Evolutionary conservation across 257 asterid genomes (phyloP).

Genomic region (Nicotiana paniculata): DNA sequence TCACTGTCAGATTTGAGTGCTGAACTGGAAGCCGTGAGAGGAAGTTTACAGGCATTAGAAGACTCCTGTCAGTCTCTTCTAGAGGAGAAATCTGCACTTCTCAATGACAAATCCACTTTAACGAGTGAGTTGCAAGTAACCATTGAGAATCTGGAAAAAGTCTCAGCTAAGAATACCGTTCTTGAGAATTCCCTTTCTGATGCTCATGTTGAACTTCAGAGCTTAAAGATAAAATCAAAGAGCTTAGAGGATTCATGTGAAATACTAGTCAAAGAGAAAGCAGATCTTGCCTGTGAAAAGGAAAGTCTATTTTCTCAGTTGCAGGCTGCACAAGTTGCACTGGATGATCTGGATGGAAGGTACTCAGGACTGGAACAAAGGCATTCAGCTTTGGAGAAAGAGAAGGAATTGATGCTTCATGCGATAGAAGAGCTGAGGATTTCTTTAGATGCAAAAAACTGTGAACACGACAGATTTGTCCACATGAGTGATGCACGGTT

Average conservation of each 20-base stretch:
- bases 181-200: conserved; percentile 59
- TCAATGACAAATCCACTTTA: conserved; percentile 55
- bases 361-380: conserved; percentile 53
- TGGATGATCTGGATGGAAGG: conserved; percentile 50
- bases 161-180: conserved; percentile 57
- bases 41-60: conserved; percentile 58
- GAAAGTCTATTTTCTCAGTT: conserved; percentile 51
- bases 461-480: conserved; percentile 37
- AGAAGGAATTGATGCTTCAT: conserved; percentile 46
- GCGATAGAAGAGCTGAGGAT: conserved; percentile 53
- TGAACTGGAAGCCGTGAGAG: conserved; percentile 73
- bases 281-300: conserved; percentile 50
- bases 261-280: conserved; percentile 66
- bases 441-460: conserved; percentile 58
- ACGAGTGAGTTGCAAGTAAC: conserved; percentile 43
- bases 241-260: conserved; percentile 69
- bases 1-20: conserved; percentile 73
- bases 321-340: conserved; percentile 36
- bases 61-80: conserved; percentile 54
- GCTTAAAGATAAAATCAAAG: conserved; percentile 50
- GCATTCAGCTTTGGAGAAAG: conserved; percentile 57
- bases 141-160: conserved; percentile 54
- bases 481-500: conserved; percentile 36
- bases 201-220: conserved; percentile 60
- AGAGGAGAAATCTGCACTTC: conserved; percentile 58